Conservation (phyloP, 371 early-diverging fungal species). For the Rhizopus delemar region DNA sequence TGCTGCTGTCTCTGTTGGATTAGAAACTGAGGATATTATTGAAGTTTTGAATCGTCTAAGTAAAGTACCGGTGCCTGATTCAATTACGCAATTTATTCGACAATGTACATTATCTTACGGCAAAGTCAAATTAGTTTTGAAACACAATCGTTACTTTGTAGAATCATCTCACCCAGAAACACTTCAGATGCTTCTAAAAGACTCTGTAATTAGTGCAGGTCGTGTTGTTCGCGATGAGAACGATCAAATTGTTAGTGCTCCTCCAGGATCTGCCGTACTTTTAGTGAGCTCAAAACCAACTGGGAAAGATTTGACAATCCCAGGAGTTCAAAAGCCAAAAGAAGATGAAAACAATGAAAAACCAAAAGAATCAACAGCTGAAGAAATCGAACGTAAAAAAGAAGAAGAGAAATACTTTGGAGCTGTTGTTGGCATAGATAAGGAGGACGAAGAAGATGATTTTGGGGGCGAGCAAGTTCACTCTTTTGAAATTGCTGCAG, state of each 20-base stretch:
- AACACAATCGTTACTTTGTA: constrained; percentile 93
- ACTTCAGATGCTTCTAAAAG: constrained; percentile 83
- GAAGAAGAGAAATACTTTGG: constrained; percentile 60
- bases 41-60: constrained; percentile 91
- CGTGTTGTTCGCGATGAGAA: constrained; percentile 60
- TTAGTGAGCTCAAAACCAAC: constrained; percentile 53
- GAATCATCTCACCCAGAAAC: constrained; percentile 90
- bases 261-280: constrained; percentile 28
- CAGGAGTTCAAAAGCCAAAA: constrained; percentile 53
- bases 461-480: constrained; percentile 74
- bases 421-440: constrained; percentile 60
- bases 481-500: constrained; percentile 85
- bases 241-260: constrained; percentile 39
- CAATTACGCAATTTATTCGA: constrained; percentile 85
- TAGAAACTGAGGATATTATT: constrained; percentile 96
- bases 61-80: constrained; percentile 86
- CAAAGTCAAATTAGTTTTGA: constrained; percentile 97
- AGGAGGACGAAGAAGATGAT: constrained; percentile 73
- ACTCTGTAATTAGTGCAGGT: constrained; percentile 73
- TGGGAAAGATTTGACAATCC: constrained; percentile 62
- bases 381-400: constrained; percentile 36
- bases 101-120: constrained; percentile 94
- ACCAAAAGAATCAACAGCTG: constrained; percentile 21
- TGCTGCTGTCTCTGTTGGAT: constrained; percentile 99
- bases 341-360: constrained; percentile 25